These are phyloP conservation scores for Stephania japonica DNA, from an alignment of 164 flowering plant genomes.

Conservation along the genomic window DNA sequence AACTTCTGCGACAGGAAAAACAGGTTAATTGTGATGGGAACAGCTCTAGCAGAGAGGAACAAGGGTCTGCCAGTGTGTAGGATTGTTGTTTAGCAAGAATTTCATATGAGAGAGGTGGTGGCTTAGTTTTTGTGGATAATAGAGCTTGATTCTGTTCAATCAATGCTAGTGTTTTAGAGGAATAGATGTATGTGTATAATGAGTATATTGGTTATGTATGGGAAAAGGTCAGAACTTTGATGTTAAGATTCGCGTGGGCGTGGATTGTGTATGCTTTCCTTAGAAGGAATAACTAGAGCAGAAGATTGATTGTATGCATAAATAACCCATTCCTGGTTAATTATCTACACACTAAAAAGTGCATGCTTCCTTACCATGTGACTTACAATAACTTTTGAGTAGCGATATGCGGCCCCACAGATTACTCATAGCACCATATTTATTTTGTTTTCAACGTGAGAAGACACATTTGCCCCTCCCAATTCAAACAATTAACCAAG, in stretches of 20 bases:
- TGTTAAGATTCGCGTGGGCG: not conserved
- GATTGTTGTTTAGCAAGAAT: constrained; percentile 2
- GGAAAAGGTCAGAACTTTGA: not conserved
- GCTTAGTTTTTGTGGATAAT: not conserved
- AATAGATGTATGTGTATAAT: not conserved
- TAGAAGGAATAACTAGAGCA: too few relatives aligned
- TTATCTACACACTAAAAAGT: too few relatives aligned
- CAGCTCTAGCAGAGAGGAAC: constrained; percentile 7
- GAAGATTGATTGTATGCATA: too few relatives aligned
- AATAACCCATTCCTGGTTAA: too few relatives aligned
- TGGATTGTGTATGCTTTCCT: too few relatives aligned
- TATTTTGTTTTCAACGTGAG: too few relatives aligned
- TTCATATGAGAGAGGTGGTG: not conserved
- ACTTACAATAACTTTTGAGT: too few relatives aligned
- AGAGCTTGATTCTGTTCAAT: not conserved
- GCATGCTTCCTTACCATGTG: too few relatives aligned
- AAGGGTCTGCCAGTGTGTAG: constrained; percentile 6
- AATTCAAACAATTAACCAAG: too few relatives aligned
- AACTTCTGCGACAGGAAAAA: constrained; percentile 26
- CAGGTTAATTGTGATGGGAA: constrained; percentile 11
- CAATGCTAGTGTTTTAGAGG: not conserved
- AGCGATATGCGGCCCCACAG: too few relatives aligned
- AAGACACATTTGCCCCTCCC: too few relatives aligned
- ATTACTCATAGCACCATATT: too few relatives aligned
- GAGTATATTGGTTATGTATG: not conserved